A percentile compares a stretch with the other conserved stretches of the same genome.
Evolutionary conservation across 2,329 filamentous ascomycete genomes (phyloP).

Genomic region (Botrytis squamosa): DNA sequence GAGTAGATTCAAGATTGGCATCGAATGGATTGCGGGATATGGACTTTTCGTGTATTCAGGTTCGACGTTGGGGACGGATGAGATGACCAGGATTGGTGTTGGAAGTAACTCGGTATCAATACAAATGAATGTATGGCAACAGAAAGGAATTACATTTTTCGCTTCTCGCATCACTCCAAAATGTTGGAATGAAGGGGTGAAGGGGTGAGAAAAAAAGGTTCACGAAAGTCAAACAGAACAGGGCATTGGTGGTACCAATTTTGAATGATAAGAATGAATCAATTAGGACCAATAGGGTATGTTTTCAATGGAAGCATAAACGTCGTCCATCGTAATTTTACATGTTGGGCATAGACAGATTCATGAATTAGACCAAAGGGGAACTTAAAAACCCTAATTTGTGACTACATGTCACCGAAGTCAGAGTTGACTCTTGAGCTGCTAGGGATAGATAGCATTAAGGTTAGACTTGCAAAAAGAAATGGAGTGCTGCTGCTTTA

Average conservation of each 20-base stretch:
- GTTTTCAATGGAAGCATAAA: not conserved
- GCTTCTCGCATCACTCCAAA: not conserved
- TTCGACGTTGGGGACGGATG: not conserved
- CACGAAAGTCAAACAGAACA: not conserved
- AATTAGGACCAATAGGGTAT: not conserved
- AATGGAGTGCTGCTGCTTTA: not conserved
- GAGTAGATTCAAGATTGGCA: not conserved
- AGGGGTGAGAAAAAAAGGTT: not conserved
- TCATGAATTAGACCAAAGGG: not conserved
- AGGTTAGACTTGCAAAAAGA: not conserved
- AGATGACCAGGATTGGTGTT: not conserved
- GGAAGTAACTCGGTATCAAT: not conserved
- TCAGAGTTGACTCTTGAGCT: not conserved
- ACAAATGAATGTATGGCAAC: not conserved
- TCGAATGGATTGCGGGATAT: not conserved
- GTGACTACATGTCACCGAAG: not conserved
- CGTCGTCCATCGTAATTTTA: not conserved
- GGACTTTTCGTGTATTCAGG: not conserved
- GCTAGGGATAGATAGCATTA: not conserved
- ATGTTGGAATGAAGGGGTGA: conserved; percentile 5
- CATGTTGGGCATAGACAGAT: not conserved
- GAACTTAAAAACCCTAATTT: not conserved
- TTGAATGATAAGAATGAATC: not conserved
- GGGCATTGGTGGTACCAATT: not conserved
- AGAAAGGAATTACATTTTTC: not conserved